Conservation (phyloP, 2,329 filamentous ascomycete species). For the Pseudocercospora musae region DNA sequence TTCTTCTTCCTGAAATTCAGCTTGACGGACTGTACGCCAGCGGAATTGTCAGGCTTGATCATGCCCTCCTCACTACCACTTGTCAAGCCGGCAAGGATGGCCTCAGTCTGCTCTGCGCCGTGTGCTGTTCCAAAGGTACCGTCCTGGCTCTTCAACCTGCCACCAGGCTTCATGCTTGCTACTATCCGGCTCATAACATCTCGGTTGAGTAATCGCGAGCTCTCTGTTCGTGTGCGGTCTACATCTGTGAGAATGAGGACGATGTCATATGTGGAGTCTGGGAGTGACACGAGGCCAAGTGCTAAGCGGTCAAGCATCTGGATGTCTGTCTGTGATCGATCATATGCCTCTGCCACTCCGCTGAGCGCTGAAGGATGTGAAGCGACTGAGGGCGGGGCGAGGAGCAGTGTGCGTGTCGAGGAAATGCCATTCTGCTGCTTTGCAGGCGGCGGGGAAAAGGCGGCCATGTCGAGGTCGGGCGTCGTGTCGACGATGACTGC, state of each 20-base stretch:
- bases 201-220: slow-evolving; percentile 61
- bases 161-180: slow-evolving; percentile 67
- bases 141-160: slow-evolving; percentile 66
- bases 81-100: slow-evolving; percentile 72
- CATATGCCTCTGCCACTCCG: slow-evolving; percentile 66
- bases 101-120: slow-evolving; percentile 64
- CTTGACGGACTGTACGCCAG: slow-evolving; percentile 34
- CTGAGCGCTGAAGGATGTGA: slow-evolving; percentile 76
- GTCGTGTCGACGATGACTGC: slow-evolving; percentile 39
- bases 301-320: slow-evolving; percentile 97
- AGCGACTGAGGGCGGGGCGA: slow-evolving; percentile 86
- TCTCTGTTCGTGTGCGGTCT: slow-evolving; percentile 64
- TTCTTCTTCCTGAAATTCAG: slow-evolving; percentile 66
- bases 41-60: slow-evolving; percentile 53
- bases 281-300: slow-evolving; percentile 74
- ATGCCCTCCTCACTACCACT: slow-evolving; percentile 60
- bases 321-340: slow-evolving; percentile 76
- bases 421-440: slow-evolving; percentile 32
- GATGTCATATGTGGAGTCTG: slow-evolving; percentile 73
- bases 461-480: slow-evolving; percentile 37
- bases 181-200: slow-evolving; percentile 67
- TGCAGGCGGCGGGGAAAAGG: slow-evolving; percentile 22
- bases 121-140: slow-evolving; percentile 52
- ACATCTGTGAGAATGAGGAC: slow-evolving; percentile 80
- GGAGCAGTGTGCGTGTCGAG: slow-evolving; percentile 66